Evolutionary conservation across 441 rosid genomes (phyloP).

Genomic region (Omphalea diandra): DNA sequence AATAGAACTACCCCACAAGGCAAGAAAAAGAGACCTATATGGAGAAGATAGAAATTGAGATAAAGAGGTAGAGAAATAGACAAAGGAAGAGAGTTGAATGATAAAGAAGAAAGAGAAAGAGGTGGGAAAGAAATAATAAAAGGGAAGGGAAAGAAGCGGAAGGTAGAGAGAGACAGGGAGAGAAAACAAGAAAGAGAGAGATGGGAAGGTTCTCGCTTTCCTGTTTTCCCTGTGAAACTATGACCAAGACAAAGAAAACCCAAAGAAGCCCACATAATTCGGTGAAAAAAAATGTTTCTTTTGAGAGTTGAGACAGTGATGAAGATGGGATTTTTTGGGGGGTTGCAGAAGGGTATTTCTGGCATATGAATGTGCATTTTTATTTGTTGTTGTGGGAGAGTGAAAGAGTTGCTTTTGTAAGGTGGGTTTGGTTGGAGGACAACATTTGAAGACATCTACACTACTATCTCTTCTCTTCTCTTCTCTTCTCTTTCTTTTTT

Average conservation of each 20-base stretch:
- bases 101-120: conserved; percentile 11
- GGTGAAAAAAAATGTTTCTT: conserved; percentile 45
- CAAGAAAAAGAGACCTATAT: not conserved
- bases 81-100: conserved; percentile 4
- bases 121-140: conserved; percentile 15
- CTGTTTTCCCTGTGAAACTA: conserved; percentile 69
- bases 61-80: not conserved
- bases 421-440: conserved; percentile 56
- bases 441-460: conserved; percentile 35
- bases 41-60: conserved; percentile 18
- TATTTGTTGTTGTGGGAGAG: conserved; percentile 7
- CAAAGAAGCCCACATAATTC: conserved; percentile 88
- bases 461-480: conserved; percentile 22
- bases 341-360: conserved; percentile 70
- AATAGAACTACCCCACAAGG: not conserved
- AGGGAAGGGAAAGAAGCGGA: conserved; percentile 23
- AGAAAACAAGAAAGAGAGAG: conserved; percentile 24
- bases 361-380: conserved; percentile 28
- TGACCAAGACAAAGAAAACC: conserved; percentile 84
- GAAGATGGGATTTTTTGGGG: conserved; percentile 62
- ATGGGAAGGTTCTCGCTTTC: conserved; percentile 52
- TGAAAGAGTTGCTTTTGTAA: conserved; percentile 7
- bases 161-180: conserved; percentile 22
- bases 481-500: conserved; percentile 20
- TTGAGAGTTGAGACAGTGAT: conserved; percentile 61